A percentile compares a stretch with the other conserved stretches of the same genome.
phyloP scores from a whole-genome alignment of 495 filamentous ascomycete species.

The Xylaria telfairii region DNA sequence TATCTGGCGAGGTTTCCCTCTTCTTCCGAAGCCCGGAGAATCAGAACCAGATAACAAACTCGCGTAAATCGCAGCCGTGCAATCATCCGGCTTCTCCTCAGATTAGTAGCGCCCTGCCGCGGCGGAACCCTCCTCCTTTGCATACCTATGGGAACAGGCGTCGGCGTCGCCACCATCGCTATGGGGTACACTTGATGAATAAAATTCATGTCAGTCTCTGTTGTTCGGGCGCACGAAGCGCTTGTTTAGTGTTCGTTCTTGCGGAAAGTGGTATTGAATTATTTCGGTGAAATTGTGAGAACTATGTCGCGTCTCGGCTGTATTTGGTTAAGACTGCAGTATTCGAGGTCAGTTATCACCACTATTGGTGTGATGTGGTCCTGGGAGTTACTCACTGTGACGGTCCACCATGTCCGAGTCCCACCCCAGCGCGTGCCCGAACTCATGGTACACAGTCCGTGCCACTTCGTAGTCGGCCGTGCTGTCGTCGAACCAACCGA shows the following conservation, averaged over 20 bases:
- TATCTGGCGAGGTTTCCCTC: background rate
- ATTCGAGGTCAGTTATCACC: no score
- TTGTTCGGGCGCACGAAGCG: background rate
- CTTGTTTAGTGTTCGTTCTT: background rate
- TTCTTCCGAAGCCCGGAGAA: background rate
- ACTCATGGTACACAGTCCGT: slow-evolving; percentile 34
- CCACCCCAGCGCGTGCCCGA: slow-evolving; percentile 39
- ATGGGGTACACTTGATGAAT: slow-evolving; percentile 29
- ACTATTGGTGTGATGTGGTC: no score
- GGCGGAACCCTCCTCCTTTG: background rate
- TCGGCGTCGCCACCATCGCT: background rate
- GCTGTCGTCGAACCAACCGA: slow-evolving; percentile 27
- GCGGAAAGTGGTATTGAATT: slow-evolving; percentile 10
- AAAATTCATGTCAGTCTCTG: slow-evolving; percentile 25
- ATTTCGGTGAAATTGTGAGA: slow-evolving; percentile 3
- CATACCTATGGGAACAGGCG: background rate
- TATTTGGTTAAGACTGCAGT: slow-evolving; percentile 5
- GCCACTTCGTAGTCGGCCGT: slow-evolving; percentile 26
- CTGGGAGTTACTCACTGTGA: no score
- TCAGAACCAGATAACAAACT: background rate
- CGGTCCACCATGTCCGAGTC: no score
- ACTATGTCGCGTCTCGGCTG: background rate
- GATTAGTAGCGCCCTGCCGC: no score
- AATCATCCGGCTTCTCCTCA: background rate
- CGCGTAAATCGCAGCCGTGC: background rate